A percentile compares a stretch with the other conserved stretches of the same genome.
These are phyloP conservation scores for Talaromyces adpressus DNA, from an alignment of 495 filamentous ascomycete genomes.

Conservation along the genomic window DNA sequence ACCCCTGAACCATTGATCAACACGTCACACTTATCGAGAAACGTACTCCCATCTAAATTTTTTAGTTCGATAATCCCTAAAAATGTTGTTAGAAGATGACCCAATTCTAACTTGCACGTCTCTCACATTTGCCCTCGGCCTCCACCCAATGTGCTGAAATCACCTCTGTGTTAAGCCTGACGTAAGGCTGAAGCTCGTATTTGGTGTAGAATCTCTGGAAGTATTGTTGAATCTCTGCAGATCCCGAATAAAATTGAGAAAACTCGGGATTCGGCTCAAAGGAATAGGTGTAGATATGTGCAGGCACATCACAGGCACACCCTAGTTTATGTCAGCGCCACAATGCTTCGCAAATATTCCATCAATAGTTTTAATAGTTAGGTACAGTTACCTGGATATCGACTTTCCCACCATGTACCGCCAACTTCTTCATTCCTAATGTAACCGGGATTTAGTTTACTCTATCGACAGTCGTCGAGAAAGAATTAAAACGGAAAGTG, in stretches of 20 bases:
- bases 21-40: constrained; percentile 24
- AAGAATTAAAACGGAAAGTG: neutral
- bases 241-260: constrained; percentile 48
- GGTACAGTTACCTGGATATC: constrained; percentile 25
- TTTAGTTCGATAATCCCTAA: neutral
- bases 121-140: constrained; percentile 31
- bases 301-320: constrained; percentile 32
- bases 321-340: constrained; percentile 17
- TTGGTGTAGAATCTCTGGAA: constrained; percentile 45
- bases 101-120: constrained; percentile 28
- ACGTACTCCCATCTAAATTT: neutral
- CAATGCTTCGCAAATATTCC: neutral
- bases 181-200: constrained; percentile 42
- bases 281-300: constrained; percentile 35
- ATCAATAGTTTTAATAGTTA: neutral
- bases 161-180: constrained; percentile 36
- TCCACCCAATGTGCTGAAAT: constrained; percentile 43
- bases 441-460: constrained; percentile 18
- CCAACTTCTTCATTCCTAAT: constrained; percentile 32
- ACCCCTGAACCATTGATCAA: constrained; percentile 43
- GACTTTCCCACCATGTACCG: constrained; percentile 36
- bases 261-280: constrained; percentile 58
- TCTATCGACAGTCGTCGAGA: too few species aligned
- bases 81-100: neutral
- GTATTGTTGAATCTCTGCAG: constrained; percentile 55